Conservation (phyloP, 805 yeast species). For the Metschnikowia proteae region DNA sequence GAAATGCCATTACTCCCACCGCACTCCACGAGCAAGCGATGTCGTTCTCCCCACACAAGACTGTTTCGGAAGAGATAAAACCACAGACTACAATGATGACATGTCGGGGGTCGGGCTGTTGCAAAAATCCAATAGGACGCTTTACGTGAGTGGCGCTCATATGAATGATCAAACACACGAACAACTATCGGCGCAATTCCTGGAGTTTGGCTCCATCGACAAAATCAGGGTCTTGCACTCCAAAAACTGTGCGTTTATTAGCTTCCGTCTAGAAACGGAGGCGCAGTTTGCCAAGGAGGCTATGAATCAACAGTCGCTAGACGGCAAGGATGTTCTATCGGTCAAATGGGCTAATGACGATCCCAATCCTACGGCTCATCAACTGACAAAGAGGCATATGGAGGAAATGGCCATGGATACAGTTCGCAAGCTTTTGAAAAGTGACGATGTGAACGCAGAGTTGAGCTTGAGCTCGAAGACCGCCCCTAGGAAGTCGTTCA, state of each 20-base stretch:
- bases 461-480: background rate
- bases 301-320: constrained; percentile 78
- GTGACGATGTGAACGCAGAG: background rate
- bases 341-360: constrained; percentile 90
- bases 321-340: constrained; percentile 55
- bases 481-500: background rate
- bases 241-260: constrained; percentile 76
- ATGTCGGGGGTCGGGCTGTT: constrained; percentile 93
- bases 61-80: constrained; percentile 90
- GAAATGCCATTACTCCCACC: constrained; percentile 72
- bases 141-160: constrained; percentile 65
- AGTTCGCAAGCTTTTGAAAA: constrained; percentile 40
- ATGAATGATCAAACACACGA: constrained; percentile 38
- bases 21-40: constrained; percentile 65
- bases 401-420: constrained; percentile 55
- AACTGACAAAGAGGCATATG: constrained; percentile 43
- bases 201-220: constrained; percentile 73
- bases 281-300: constrained; percentile 97
- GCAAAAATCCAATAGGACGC: constrained; percentile 60
- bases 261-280: constrained; percentile 58
- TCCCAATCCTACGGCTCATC: constrained; percentile 67
- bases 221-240: constrained; percentile 56
- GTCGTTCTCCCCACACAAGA: constrained; percentile 61
- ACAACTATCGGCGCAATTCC: constrained; percentile 44
- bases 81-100: constrained; percentile 78